Evolutionary conservation across 1,284 basidiomycete genomes (phyloP), one percentile per base, ranked within the genome.

Genomic region (Trichosporon faecale): DNA sequence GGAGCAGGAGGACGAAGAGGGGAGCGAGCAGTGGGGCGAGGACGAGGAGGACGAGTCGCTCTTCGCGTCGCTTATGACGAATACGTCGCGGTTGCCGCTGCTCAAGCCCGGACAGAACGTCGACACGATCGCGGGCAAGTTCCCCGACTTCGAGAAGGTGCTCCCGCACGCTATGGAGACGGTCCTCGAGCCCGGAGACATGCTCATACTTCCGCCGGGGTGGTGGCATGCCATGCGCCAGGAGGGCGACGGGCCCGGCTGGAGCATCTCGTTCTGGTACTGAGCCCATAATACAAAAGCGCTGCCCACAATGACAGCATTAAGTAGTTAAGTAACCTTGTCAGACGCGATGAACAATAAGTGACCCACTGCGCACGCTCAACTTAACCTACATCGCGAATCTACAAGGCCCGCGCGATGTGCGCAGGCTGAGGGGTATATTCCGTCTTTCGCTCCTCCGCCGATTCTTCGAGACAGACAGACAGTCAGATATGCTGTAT

Each of bases 191-290:
- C 89, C 92, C 0, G 95, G 95, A 0, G 95, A 97, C 82, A 75
- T 95, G 70, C 84, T 98, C 57, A 91, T 92, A 78, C 89, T 97
- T 76, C 94, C 94, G 27, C 90, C 91, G 1, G 90, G 92, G 25
- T 97, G 93, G 93, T 95, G 93, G 93, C 93, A 95, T 82, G 91
- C 91, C 5, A 93, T 95, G 91, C 87, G 89, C 65, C 90, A 90
- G 78, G 91, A 93, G 83, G 88, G 82, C 1, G 69, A 70, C 6
- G 79, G 73, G 2, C 76, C 77, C 0, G 79, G 78, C 2, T 84
- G 82, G 81, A 82, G 81, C 70, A 78, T 84, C 1, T 83, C 82
- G 4, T 83, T 82, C 72, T 84, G 83, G 83, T 83, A 80, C 67
- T 84, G 18, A 61, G 29, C 18, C 27, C 27, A n/a, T 8, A 16